phyloP scores from a whole-genome alignment of 202 grass and related monocot species.

The Tripidium arundinaceum region DNA sequence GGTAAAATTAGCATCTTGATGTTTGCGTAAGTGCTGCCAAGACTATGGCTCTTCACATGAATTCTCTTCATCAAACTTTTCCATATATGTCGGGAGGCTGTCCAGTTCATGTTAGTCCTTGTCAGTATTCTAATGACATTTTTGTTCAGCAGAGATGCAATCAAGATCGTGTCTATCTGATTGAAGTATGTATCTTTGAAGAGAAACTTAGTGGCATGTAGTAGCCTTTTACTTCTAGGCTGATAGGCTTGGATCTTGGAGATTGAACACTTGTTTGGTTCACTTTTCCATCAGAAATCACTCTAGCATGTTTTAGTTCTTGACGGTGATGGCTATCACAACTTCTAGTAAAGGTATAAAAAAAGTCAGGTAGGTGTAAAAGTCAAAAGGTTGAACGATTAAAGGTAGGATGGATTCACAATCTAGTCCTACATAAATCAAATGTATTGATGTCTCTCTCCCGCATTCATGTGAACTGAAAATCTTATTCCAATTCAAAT shows the following conservation, averaged over 20 bases:
- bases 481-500: neutral
- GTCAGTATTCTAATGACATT: neutral
- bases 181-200: slow-evolving; percentile 4
- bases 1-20: neutral
- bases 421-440: slow-evolving; percentile 15
- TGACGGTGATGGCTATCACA: neutral
- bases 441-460: neutral
- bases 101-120: neutral
- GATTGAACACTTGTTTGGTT: neutral
- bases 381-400: neutral
- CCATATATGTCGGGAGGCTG: neutral
- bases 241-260: slow-evolving; percentile 1
- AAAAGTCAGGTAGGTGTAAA: neutral
- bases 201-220: neutral
- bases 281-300: neutral
- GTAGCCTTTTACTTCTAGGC: neutral
- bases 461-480: neutral
- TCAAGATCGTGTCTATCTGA: neutral
- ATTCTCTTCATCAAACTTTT: slow-evolving; percentile 5
- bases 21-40: neutral
- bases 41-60: neutral
- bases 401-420: neutral
- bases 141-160: neutral
- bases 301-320: neutral
- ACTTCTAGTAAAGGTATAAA: neutral